These are phyloP conservation scores for Nemophila menziesii DNA, from an alignment of 257 asterid genomes.

Conservation along the genomic window DNA sequence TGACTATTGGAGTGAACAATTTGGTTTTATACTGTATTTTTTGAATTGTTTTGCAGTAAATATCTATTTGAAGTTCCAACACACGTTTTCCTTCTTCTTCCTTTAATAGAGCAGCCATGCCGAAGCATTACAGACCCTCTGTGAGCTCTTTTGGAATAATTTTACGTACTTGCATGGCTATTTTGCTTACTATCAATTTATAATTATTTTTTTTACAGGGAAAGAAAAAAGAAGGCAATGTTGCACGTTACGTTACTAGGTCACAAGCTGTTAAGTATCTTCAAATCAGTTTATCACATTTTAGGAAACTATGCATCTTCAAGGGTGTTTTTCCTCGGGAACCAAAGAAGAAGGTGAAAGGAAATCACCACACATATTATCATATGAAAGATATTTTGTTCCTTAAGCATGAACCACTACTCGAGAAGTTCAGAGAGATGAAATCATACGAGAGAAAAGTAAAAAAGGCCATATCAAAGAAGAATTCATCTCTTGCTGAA, in stretches of 20 bases:
- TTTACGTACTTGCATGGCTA: background rate
- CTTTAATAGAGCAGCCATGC: conserved; percentile 29
- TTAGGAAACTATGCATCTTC: conserved; percentile 75
- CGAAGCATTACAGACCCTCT: conserved; percentile 39
- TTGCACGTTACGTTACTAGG: conserved; percentile 78
- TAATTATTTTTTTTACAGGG: conserved; percentile 36
- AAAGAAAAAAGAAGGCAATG: conserved; percentile 95
- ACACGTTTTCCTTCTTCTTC: too few relatives aligned
- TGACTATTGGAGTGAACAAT: too few relatives aligned
- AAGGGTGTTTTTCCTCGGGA: conserved; percentile 89
- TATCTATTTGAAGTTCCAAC: too few relatives aligned
- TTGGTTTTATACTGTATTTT: too few relatives aligned
- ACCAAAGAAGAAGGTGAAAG: conserved; percentile 97
- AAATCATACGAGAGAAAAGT: conserved; percentile 65
- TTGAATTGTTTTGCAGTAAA: too few relatives aligned
- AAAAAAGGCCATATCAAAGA: conserved; percentile 72
- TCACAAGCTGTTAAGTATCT: conserved; percentile 77
- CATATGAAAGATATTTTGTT: conserved; percentile 84
- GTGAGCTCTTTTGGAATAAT: conserved; percentile 9
- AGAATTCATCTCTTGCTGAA: conserved; percentile 72
- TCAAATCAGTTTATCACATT: conserved; percentile 72
- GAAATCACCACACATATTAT: conserved; percentile 88
- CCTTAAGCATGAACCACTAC: conserved; percentile 72
- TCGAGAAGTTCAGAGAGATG: conserved; percentile 69
- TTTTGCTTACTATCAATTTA: background rate